These are phyloP conservation scores for Entomortierella beljakovae DNA, from an alignment of 192 early-diverging fungal species.

Conservation along the genomic window DNA sequence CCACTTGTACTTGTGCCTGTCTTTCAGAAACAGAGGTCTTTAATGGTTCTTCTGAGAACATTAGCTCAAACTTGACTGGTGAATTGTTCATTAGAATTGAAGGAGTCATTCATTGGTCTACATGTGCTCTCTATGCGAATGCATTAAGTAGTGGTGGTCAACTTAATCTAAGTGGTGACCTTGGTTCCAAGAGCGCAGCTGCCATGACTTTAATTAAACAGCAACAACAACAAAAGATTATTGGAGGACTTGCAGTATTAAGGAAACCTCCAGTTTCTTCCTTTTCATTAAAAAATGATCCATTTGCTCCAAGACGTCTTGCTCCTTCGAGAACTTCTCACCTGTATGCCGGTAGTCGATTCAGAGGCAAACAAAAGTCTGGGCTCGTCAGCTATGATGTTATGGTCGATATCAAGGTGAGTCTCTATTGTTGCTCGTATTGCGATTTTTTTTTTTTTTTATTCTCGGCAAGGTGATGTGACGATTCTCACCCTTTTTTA, in stretches of 20 bases:
- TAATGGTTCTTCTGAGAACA: not conserved
- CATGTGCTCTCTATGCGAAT: not conserved
- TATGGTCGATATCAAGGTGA: conserved; percentile 79
- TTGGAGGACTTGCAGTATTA: conserved; percentile 21
- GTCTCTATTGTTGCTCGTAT: not conserved
- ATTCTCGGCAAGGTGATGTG: too few relatives aligned
- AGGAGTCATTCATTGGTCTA: conserved; percentile 24
- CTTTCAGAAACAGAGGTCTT: conserved; percentile 10
- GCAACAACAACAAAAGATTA: conserved; percentile 15
- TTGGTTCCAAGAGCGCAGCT: not conserved
- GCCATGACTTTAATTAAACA: conserved; percentile 8
- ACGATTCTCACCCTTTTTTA: not conserved
- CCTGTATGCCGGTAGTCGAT: conserved; percentile 73
- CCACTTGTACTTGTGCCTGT: conserved; percentile 20
- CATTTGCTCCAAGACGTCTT: conserved; percentile 32
- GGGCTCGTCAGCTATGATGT: conserved; percentile 74
- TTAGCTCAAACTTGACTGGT: not conserved
- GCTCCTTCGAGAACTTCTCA: conserved; percentile 44
- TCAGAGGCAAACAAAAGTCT: conserved; percentile 77
- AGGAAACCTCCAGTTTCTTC: conserved; percentile 11
- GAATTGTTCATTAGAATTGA: conserved; percentile 26
- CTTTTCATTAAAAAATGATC: not conserved
- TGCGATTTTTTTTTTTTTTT: too few relatives aligned
- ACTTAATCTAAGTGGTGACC: not conserved
- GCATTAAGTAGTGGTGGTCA: not conserved